Evolutionary conservation across 2,329 filamentous ascomycete genomes (phyloP).

Genomic region (Raffaelea albimanens): DNA sequence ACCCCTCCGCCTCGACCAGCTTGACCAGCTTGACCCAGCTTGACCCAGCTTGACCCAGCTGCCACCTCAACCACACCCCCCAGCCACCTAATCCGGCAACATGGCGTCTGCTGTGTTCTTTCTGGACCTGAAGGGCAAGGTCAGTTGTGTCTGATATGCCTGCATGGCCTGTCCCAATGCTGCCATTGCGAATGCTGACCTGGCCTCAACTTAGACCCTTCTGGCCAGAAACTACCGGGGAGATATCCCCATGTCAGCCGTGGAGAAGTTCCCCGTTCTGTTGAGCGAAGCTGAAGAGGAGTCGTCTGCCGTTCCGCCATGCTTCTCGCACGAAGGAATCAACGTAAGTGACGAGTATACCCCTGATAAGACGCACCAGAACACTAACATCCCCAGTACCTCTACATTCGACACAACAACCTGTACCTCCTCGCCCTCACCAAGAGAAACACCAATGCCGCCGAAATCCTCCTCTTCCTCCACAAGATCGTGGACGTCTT

Average conservation of each 20-base stretch:
- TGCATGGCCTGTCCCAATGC: neutral
- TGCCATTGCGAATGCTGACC: neutral
- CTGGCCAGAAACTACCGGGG: slow-evolving; percentile 96
- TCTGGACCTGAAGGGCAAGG: slow-evolving; percentile 99
- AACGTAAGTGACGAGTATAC: slow-evolving; percentile 50
- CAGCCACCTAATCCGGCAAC: slow-evolving; percentile 19
- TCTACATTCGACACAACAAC: slow-evolving; percentile 99
- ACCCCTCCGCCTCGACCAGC: no score
- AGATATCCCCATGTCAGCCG: slow-evolving; percentile 97
- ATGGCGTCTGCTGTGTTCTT: slow-evolving; percentile 99
- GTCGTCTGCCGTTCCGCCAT: slow-evolving; percentile 91
- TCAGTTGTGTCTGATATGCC: slow-evolving; percentile 28
- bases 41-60: no score
- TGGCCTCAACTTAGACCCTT: slow-evolving; percentile 58
- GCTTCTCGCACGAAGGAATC: slow-evolving; percentile 97
- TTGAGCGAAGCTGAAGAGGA: slow-evolving; percentile 98
- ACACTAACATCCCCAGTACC: slow-evolving; percentile 51
- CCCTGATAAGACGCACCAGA: no score
- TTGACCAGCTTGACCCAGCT: no score
- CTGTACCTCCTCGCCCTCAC: slow-evolving; percentile 95
- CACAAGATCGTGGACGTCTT: slow-evolving; percentile 99
- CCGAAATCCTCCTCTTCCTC: slow-evolving; percentile 95
- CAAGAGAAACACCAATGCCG: slow-evolving; percentile 97
- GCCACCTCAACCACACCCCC: neutral
- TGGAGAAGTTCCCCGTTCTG: slow-evolving; percentile 94